phyloP scores from a whole-genome alignment of 345 rosid species.

The Eucalyptus sideroxylon region DNA sequence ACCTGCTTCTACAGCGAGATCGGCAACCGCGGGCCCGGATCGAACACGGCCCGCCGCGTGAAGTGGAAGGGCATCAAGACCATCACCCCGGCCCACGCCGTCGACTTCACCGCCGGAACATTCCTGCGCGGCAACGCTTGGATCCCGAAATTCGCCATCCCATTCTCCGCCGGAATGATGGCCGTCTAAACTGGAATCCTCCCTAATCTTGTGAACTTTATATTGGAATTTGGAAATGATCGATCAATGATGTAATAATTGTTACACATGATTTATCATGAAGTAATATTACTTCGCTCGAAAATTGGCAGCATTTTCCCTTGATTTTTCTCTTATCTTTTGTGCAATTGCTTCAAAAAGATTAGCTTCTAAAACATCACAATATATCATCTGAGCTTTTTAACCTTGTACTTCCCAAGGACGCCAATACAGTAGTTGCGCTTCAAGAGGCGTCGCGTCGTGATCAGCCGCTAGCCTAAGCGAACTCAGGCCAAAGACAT shows the following conservation, averaged over 20 bases:
- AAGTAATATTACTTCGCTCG: neutral
- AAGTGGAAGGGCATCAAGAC: conserved; percentile 55
- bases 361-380: neutral
- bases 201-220: neutral
- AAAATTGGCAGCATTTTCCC: neutral
- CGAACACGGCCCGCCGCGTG: conserved; percentile 21
- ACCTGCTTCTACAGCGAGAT: conserved; percentile 51
- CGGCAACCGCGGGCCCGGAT: conserved; percentile 62
- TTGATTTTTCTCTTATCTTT: neutral
- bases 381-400: neutral
- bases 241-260: neutral
- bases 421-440: neutral
- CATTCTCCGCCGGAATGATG: conserved; percentile 18
- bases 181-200: neutral
- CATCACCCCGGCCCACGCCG: conserved; percentile 6
- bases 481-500: neutral
- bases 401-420: neutral
- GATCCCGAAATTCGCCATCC: conserved; percentile 31
- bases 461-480: neutral
- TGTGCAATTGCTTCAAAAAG: neutral
- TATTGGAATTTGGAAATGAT: neutral
- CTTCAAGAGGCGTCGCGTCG: neutral
- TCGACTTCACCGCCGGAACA: conserved; percentile 13
- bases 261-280: neutral
- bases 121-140: conserved; percentile 32